These are phyloP conservation scores for Verruconis gallopava DNA, from an alignment of 2,329 filamentous ascomycete species.

Conservation along the genomic window DNA sequence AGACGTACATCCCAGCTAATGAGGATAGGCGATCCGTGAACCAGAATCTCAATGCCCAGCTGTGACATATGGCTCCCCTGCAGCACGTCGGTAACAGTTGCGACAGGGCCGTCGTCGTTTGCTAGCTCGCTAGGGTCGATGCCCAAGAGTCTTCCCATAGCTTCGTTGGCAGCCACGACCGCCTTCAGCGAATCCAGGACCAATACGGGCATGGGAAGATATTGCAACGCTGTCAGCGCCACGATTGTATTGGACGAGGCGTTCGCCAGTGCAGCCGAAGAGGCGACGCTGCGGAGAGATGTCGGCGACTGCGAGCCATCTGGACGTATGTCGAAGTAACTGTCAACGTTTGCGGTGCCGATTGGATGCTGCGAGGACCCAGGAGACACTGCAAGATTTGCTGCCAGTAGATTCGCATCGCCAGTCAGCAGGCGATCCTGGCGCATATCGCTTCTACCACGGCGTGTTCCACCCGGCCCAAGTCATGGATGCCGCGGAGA, in stretches of 20 bases:
- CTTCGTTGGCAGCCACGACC: constrained; percentile 60
- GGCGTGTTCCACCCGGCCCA: no score
- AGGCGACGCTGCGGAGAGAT: constrained; percentile 8
- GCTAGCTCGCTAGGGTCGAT: constrained; percentile 30
- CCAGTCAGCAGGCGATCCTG: not conserved
- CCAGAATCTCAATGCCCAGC: constrained; percentile 59
- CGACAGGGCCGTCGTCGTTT: constrained; percentile 25
- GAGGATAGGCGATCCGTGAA: constrained; percentile 45
- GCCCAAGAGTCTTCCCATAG: constrained; percentile 57
- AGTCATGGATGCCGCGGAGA: no score
- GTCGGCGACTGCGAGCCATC: constrained; percentile 4
- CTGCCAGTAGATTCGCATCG: not conserved
- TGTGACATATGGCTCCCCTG: constrained; percentile 54
- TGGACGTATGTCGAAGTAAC: constrained; percentile 9
- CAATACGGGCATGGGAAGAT: constrained; percentile 58
- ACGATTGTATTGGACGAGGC: constrained; percentile 1
- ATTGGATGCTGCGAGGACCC: not conserved
- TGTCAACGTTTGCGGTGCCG: not conserved
- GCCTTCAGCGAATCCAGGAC: constrained; percentile 58
- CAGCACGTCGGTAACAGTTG: constrained; percentile 44
- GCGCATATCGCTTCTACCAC: not conserved
- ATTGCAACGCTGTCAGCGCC: constrained; percentile 57
- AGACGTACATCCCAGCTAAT: constrained; percentile 36
- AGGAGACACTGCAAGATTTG: not conserved
- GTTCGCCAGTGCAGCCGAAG: not conserved